Evolutionary conservation across 441 rosid genomes (phyloP), one percentile per base, ranked within the genome.

Genomic region (Arabidopsis hybrid): DNA sequence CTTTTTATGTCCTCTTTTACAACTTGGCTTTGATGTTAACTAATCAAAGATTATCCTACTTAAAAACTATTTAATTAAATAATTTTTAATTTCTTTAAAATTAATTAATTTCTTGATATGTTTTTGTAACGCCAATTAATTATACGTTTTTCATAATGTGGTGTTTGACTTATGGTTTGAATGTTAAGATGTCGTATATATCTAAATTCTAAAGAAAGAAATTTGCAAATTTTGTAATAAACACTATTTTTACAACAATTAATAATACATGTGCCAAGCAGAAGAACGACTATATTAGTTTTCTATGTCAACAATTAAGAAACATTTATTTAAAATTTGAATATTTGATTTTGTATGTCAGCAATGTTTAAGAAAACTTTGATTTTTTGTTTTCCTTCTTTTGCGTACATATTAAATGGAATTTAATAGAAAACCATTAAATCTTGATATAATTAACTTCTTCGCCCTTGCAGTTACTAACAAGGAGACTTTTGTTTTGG

Each of bases 41-140:
- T 65, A 58, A 77, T 49, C 52, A 34, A 61, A 76, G 31, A 65
- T 40, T 64, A 57, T 47, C 14, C 45, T 57, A 59, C 71, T 57
- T 60, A 3, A 40, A 56, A 35, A 76, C 32, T 42, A 71, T n/a
- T 16, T 35, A 16, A 1, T 47, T 16, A 47, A 5, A n/a, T 45
- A 45, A 45, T 6, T n/a, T 13, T 45, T 7, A 45, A n/a, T 7
- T 45, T 45, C 50, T 31, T 31, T 29, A 3, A 4, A 31, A 31
- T 31, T 31, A 31, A 31, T 31, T 31, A 31, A 21, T 21, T 21
- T 21, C 26, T 21, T 21, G 26, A 31, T 31, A 31, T 31, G 32
- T 31, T 31, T 31, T 31, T 31, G 32, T 3, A 31, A 31, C 32
- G 13, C 12, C 17, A 45, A 7, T 45, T 45, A 45, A 45, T 45